phyloP scores from a whole-genome alignment of 2,329 filamentous ascomycete genomes.

The Mycosphaerella sp. region DNA sequence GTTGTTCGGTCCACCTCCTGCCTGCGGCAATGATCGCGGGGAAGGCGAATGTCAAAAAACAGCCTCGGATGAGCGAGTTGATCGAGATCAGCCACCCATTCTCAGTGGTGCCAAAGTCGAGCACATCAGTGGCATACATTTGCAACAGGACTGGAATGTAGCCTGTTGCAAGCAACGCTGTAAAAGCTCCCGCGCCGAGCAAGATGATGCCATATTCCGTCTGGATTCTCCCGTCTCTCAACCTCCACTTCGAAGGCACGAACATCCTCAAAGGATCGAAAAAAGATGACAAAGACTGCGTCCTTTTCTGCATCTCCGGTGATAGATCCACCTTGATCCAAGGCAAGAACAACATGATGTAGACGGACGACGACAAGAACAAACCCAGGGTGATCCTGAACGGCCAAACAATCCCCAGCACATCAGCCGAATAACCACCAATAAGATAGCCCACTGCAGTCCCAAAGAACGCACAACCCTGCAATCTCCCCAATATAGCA shows the following conservation, averaged over 20 bases:
- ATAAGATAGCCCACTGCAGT: slow-evolving; percentile 58
- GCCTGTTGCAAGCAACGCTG: slow-evolving; percentile 62
- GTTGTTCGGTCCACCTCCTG: slow-evolving; percentile 39
- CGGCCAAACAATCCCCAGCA: slow-evolving; percentile 56
- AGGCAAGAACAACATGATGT: slow-evolving; percentile 40
- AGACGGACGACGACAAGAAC: slow-evolving; percentile 44
- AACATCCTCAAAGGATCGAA: slow-evolving; percentile 60
- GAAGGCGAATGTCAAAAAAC: slow-evolving; percentile 43
- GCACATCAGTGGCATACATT: slow-evolving; percentile 44
- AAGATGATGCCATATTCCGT: slow-evolving; percentile 59
- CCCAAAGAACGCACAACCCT: slow-evolving; percentile 62
- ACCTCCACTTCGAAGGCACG: slow-evolving; percentile 50
- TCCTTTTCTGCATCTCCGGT: slow-evolving; percentile 26
- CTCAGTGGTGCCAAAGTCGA: slow-evolving; percentile 41
- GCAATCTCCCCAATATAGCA: slow-evolving; percentile 58
- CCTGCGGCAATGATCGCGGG: slow-evolving; percentile 41
- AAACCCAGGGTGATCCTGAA: slow-evolving; percentile 59
- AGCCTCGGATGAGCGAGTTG: slow-evolving; percentile 41
- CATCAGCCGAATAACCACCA: slow-evolving; percentile 60
- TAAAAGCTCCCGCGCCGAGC: slow-evolving; percentile 59
- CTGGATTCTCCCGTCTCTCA: slow-evolving; percentile 46
- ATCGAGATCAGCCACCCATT: slow-evolving; percentile 44
- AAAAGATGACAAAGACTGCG: slow-evolving; percentile 47
- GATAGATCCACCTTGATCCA: slow-evolving; percentile 44
- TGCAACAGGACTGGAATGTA: slow-evolving; percentile 57